Evolutionary conservation across 805 yeast species (phyloP), one percentile per base, ranked within the genome.

Genomic region (Schwanniomyces yamadae): DNA sequence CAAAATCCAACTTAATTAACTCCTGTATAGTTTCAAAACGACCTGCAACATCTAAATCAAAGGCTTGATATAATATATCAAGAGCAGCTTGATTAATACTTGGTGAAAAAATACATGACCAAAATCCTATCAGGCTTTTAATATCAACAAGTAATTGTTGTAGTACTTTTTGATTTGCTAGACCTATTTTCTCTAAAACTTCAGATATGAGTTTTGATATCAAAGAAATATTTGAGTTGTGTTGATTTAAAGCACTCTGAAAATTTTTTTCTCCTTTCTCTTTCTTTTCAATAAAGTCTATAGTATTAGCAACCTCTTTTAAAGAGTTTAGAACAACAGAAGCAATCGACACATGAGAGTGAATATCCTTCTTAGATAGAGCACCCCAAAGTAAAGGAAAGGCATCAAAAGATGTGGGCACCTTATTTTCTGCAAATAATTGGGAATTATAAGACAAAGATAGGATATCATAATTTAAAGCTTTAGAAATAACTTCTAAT

Each of bases 81-180:
- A 84, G 71, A 1, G 90, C 83, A 1, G 82, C 71, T 51, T 86
- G 88, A 40, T 80, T 82, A 3, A 82, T 58, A 12, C 74, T 67
- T 0, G 89, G 78, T 0, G 90, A 78, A 36, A 87, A 77, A 2
- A 86, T 62, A 52, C 86, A 79, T 1, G 88, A 72, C 86, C 95
- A 84, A 37, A 84, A 71, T 0, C 90, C 84, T n/a, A 56, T 53
- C 31, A 82, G 64, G 4, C 79, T 71, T 3, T 59, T 55, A 0
- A 35, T 36, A n/a, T 58, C 49, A 1, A 31, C 26, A 15, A 65
- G 50, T 1, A 64, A 45, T 3, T 37, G 36, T 25, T 49, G 46
- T 15, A 67, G 42, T 4, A 41, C 42, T 0, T 40, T 32, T 5
- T 62, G 57, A 12, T 65, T 63, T 9, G 57, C 49, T 34, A 66